Base-by-base conservation (phyloP, 257 asterid species). In the Solanum pimpinellifolium region DNA sequence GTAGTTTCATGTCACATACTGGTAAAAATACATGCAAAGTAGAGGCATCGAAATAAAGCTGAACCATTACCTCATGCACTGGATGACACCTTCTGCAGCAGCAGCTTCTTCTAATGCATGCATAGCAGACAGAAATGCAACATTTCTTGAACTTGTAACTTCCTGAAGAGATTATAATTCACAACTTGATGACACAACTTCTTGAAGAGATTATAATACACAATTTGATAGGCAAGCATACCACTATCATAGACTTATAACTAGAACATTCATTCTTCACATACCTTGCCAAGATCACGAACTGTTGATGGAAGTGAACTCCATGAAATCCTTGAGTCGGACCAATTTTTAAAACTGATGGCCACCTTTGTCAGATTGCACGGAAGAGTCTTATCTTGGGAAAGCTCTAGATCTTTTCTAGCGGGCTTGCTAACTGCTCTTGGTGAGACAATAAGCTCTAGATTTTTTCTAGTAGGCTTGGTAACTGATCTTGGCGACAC, bases 61-160 rank as follows among this genome's bases (percentile, higher is more conserved):
- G 86, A 62, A 59, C 75, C 72, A 73, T 56, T 49, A 96, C 99
- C 98, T 94, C 97, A 94, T 90, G 93, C 97, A 94, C 66, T 87
- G 87, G 84, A 95, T 86, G 89, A 95, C 93, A 78, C 93, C 90
- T 47, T 95, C 98, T 1, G 91, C 84, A 23, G 94, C 89, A 41
- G 93, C 94, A 25, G 98, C 97, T 91, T 95, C 98, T 92, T 96
- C 98, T 87, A 96, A 68, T 77, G 98, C 98, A 87, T 88, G 93
- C 18, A 91, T 95, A 25, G 98, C 99, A 86, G 96, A 93, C 29
- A 83, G 89, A 89, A 90, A 92, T 2, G 96, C 89, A 3, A 59
- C 89, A 49, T 94, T 90, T 90, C 91, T 91, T 84, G 88, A 86
- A 88, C 89, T 87, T 87, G 88, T 83, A 65, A 94, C 95, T 73